These are phyloP conservation scores for Phlebiopsis gigantea DNA, from an alignment of 768 basidiomycete species.

Conservation along the genomic window DNA sequence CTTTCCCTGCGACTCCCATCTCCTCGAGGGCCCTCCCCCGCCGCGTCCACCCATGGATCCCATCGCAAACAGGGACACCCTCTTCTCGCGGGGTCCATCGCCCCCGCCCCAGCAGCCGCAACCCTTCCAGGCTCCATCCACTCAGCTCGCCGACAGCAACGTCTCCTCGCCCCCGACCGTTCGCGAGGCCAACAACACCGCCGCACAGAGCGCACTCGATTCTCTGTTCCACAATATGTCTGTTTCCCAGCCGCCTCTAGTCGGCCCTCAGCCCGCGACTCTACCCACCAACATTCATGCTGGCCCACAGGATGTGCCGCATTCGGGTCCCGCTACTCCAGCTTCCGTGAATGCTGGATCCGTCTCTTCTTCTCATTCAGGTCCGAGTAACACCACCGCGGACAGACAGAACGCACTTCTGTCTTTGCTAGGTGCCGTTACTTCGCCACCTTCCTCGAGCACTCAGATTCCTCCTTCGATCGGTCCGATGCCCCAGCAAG, in stretches of 20 bases:
- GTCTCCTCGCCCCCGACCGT: slow-evolving; percentile 26
- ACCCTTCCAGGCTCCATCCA: slow-evolving; percentile 19
- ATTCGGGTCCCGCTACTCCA: slow-evolving; percentile 40
- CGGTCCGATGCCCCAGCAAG: slow-evolving; percentile 43
- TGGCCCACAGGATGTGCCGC: slow-evolving; percentile 24
- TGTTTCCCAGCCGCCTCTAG: slow-evolving; percentile 31
- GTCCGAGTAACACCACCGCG: slow-evolving; percentile 33
- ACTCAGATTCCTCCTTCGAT: slow-evolving; percentile 19
- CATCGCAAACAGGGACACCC: slow-evolving; percentile 24
- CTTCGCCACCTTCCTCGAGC: slow-evolving; percentile 31
- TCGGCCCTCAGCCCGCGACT: slow-evolving; percentile 25
- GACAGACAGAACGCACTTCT: slow-evolving; percentile 76
- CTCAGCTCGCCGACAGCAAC: slow-evolving; percentile 26
- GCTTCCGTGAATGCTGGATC: slow-evolving; percentile 36
- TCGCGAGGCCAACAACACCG: slow-evolving; percentile 32
- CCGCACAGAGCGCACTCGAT: slow-evolving; percentile 58
- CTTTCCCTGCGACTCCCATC: slow-evolving; percentile 15
- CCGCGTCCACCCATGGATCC: slow-evolving; percentile 24
- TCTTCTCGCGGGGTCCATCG: slow-evolving; percentile 28
- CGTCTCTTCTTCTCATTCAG: slow-evolving; percentile 34
- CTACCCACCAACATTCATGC: slow-evolving; percentile 20
- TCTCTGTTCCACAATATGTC: slow-evolving; percentile 59
- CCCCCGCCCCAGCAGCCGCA: slow-evolving; percentile 20
- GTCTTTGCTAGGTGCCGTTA: slow-evolving; percentile 55
- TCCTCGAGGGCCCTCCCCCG: slow-evolving; percentile 9